phyloP scores from a whole-genome alignment of 768 basidiomycete species.

The Trametes villosa region DNA sequence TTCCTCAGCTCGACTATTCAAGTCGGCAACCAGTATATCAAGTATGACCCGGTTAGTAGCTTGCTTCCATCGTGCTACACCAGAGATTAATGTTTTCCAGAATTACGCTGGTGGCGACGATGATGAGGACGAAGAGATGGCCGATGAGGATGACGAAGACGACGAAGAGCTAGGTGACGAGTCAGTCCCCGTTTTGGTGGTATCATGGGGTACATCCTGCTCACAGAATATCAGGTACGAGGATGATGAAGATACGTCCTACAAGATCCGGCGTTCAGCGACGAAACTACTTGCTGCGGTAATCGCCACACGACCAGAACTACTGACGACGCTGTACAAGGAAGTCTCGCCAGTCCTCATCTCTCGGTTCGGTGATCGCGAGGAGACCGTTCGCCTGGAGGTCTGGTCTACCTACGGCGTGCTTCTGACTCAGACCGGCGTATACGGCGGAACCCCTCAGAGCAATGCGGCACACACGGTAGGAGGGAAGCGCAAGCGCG shows the following conservation, averaged over 20 bases:
- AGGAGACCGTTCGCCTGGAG: conserved; percentile 92
- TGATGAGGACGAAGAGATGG: conserved; percentile 65
- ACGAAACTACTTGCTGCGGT: conserved; percentile 88
- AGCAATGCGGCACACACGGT: conserved; percentile 49
- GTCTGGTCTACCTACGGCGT: conserved; percentile 86
- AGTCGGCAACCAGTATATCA: conserved; percentile 77
- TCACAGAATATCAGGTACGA: conserved; percentile 65
- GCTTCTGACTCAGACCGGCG: conserved; percentile 81
- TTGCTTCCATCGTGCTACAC: not conserved
- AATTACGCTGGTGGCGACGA: conserved; percentile 79
- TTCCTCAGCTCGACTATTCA: conserved; percentile 73
- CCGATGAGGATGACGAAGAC: conserved; percentile 74
- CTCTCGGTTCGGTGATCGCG: conserved; percentile 90
- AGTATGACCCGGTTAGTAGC: conserved; percentile 84
- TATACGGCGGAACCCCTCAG: conserved; percentile 72
- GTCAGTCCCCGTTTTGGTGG: conserved; percentile 39
- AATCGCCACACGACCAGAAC: conserved; percentile 89
- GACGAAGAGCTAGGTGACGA: conserved; percentile 73
- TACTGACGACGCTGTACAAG: conserved; percentile 78
- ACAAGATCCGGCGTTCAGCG: conserved; percentile 93
- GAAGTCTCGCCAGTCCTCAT: conserved; percentile 88
- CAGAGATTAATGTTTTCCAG: conserved; percentile 37
- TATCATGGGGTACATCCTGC: conserved; percentile 7
- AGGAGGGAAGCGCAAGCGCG: conserved; percentile 76
- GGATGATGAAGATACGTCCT: conserved; percentile 97